A percentile compares a stretch with the other conserved stretches of the same genome.
phyloP scores from a whole-genome alignment of 208 protist genomes.

The Phytomonas sp. region DNA sequence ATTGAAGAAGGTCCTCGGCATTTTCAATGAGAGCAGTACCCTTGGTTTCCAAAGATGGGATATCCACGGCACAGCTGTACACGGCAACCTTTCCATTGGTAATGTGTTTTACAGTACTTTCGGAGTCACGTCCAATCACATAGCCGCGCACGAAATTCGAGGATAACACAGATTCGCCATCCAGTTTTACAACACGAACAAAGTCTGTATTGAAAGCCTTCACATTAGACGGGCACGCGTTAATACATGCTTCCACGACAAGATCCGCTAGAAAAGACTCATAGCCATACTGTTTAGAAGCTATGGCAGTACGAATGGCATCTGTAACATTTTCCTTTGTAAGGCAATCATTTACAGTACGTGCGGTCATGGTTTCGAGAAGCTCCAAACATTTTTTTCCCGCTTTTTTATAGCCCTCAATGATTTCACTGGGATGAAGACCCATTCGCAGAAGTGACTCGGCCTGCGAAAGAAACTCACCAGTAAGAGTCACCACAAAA shows the following conservation, averaged over 20 bases:
- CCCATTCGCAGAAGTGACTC: conserved; percentile 96
- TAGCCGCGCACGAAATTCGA: conserved; percentile 95
- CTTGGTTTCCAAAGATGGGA: conserved; percentile 97
- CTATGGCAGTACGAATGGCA: conserved; percentile 80
- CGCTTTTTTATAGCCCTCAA: conserved; percentile 96
- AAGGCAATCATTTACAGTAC: conserved; percentile 78
- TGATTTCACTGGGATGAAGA: conserved; percentile 97
- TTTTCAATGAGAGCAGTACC: conserved; percentile 96
- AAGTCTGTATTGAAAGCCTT: conserved; percentile 98
- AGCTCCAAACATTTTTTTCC: conserved; percentile 89
- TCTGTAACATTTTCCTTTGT: conserved; percentile 65
- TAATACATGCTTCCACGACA: conserved; percentile 94
- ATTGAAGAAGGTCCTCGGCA: conserved; percentile 97
- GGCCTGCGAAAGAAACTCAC: conserved; percentile 97
- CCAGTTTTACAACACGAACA: conserved; percentile 97
- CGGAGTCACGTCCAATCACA: conserved; percentile 91
- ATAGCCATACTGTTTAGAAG: conserved; percentile 96
- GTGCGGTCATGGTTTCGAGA: conserved; percentile 59
- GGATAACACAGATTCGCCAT: conserved; percentile 93
- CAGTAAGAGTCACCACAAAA: conserved; percentile 97
- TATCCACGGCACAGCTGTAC: conserved; percentile 96
- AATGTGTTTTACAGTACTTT: conserved; percentile 90
- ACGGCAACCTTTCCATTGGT: conserved; percentile 97
- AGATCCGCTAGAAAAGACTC: conserved; percentile 93
- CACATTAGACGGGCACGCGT: conserved; percentile 94